These are phyloP conservation scores for Desmodesmus armatus DNA, from an alignment of 139 green algal genomes.

Conservation along the genomic window DNA sequence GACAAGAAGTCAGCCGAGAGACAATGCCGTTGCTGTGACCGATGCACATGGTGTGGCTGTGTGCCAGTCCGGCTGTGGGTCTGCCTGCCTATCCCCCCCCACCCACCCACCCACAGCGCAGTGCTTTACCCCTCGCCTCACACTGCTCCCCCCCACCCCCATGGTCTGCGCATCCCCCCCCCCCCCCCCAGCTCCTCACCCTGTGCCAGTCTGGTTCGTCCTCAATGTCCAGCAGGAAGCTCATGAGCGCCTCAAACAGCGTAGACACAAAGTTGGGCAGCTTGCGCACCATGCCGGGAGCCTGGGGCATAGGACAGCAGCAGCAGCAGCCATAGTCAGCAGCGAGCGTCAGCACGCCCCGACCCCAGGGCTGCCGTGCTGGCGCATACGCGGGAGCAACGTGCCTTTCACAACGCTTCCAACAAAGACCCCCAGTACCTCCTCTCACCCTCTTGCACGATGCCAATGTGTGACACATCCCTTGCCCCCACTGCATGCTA, in stretches of 20 bases:
- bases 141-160: no score
- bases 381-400: neutral
- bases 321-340: neutral
- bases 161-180: no score
- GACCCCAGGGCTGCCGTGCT: neutral
- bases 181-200: conserved; percentile 26
- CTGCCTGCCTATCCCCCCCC: no score
- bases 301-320: no score
- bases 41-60: no score
- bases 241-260: conserved; percentile 89
- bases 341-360: neutral
- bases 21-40: no score
- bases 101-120: no score
- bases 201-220: conserved; percentile 90
- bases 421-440: neutral
- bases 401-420: neutral
- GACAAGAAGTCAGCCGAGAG: no score
- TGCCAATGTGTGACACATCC: no score
- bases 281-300: conserved; percentile 84
- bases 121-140: no score
- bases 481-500: no score
- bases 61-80: no score
- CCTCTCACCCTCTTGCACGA: neutral
- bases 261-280: conserved; percentile 85
- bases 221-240: conserved; percentile 96